Evolutionary conservation across 176 grass and related monocot genomes (phyloP).

Genomic region (Rhynchospora breviuscula): DNA sequence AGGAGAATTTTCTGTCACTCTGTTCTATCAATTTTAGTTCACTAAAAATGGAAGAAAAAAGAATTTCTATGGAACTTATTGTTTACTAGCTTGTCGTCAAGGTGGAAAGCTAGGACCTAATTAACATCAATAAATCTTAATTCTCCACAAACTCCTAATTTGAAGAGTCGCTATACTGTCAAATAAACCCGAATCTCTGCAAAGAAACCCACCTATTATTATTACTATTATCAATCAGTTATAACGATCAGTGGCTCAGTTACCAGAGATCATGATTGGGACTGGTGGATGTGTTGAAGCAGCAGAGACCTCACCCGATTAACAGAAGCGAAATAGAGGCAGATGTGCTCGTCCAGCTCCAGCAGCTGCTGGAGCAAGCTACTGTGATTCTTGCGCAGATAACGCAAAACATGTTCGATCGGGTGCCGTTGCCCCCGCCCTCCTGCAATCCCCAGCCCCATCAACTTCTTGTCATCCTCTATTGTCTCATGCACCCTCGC

Average conservation of each 20-base stretch:
- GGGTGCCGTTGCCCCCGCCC: constrained; percentile 65
- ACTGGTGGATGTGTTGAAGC: constrained; percentile 43
- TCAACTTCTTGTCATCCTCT: constrained; percentile 74
- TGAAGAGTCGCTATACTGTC: background rate
- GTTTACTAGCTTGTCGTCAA: background rate
- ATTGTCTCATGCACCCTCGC: constrained; percentile 58
- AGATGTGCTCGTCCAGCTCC: constrained; percentile 82
- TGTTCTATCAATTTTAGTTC: background rate
- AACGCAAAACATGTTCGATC: constrained; percentile 75
- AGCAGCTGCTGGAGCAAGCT: constrained; percentile 64
- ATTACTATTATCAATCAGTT: background rate
- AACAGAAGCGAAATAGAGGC: constrained; percentile 67
- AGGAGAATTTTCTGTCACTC: background rate
- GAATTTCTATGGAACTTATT: background rate
- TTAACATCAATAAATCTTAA: background rate
- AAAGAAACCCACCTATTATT: background rate
- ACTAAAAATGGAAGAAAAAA: background rate
- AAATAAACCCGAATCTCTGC: background rate
- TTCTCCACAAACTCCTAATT: background rate
- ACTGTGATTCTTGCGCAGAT: constrained; percentile 65
- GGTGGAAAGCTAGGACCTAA: background rate
- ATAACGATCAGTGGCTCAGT: background rate
- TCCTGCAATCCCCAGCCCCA: constrained; percentile 57
- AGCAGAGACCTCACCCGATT: constrained; percentile 80
- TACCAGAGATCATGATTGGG: background rate